Conservation (phyloP, 2,329 filamentous ascomycete species). For the Elsinoe perseae region DNA sequence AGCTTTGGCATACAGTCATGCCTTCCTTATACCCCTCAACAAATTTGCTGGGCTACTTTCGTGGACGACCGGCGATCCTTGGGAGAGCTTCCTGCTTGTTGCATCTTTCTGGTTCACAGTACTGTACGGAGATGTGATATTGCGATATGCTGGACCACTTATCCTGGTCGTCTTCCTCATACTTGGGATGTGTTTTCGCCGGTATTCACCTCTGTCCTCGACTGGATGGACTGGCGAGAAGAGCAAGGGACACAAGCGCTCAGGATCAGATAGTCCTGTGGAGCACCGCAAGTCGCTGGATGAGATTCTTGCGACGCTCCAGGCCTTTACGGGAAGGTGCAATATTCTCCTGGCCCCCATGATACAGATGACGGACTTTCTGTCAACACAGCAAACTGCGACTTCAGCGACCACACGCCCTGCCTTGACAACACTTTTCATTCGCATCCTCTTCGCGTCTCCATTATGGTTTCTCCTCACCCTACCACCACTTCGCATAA, state of each 20-base stretch:
- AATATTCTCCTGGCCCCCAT: constrained; percentile 88
- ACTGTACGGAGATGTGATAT: constrained; percentile 77
- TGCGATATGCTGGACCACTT: constrained; percentile 74
- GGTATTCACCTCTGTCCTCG: constrained; percentile 84
- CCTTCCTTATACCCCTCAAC: constrained; percentile 84
- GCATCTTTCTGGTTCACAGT: constrained; percentile 77
- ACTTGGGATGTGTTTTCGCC: constrained; percentile 81
- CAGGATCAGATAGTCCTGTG: constrained; percentile 48
- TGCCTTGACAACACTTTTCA: constrained; percentile 79
- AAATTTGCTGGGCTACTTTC: constrained; percentile 75
- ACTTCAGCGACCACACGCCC: constrained; percentile 88
- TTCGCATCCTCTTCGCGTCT: constrained; percentile 79
- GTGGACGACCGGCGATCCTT: constrained; percentile 89
- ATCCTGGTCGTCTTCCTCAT: constrained; percentile 74
- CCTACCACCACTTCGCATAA: constrained; percentile 70
- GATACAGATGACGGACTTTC: constrained; percentile 80
- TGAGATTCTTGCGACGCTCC: constrained; percentile 90
- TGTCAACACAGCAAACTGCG: constrained; percentile 74
- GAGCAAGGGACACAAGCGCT: constrained; percentile 44
- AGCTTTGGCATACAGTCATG: constrained; percentile 89
- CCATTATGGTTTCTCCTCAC: constrained; percentile 82
- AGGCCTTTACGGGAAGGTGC: constrained; percentile 82
- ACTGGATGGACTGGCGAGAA: constrained; percentile 66
- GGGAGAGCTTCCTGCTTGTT: constrained; percentile 92
- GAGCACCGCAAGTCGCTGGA: constrained; percentile 84